Conservation (phyloP, 345 rosid genomes). For the Garcia nutans region DNA sequence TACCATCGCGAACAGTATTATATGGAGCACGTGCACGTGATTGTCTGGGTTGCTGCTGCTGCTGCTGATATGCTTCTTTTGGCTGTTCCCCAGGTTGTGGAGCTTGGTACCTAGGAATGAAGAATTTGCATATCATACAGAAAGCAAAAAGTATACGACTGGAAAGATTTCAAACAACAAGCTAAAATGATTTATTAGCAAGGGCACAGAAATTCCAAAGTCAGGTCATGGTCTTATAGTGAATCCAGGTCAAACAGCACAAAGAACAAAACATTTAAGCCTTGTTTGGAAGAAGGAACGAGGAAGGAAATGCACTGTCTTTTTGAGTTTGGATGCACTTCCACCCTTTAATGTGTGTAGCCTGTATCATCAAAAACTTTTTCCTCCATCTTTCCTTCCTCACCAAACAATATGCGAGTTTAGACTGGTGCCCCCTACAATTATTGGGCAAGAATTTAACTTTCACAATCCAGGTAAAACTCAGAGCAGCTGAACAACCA, state of each 20-base stretch:
- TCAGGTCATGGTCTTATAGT: not conserved
- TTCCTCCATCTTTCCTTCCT: too few relatives aligned
- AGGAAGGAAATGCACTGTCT: too few relatives aligned
- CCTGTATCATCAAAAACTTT: too few relatives aligned
- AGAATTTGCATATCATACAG: constrained; percentile 4
- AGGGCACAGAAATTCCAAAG: not conserved
- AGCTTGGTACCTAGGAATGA: constrained; percentile 73
- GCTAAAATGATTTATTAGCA: not conserved
- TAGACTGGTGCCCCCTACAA: too few relatives aligned
- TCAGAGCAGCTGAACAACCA: not conserved
- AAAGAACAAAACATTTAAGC: not conserved
- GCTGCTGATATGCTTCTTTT: constrained; percentile 57
- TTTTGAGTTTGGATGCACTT: too few relatives aligned
- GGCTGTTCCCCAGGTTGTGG: constrained; percentile 53
- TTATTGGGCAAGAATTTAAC: not conserved
- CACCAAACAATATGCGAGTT: too few relatives aligned
- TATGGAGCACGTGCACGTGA: constrained; percentile 39
- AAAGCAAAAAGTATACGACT: not conserved
- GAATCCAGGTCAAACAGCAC: not conserved
- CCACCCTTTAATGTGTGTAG: too few relatives aligned
- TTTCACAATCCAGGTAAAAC: not conserved
- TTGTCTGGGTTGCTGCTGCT: constrained; percentile 53
- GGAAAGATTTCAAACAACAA: not conserved
- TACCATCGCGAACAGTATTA: constrained; percentile 69
- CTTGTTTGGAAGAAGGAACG: too few relatives aligned